phyloP scores from a whole-genome alignment of 2,329 filamentous ascomycete genomes.

The Apiospora marii region DNA sequence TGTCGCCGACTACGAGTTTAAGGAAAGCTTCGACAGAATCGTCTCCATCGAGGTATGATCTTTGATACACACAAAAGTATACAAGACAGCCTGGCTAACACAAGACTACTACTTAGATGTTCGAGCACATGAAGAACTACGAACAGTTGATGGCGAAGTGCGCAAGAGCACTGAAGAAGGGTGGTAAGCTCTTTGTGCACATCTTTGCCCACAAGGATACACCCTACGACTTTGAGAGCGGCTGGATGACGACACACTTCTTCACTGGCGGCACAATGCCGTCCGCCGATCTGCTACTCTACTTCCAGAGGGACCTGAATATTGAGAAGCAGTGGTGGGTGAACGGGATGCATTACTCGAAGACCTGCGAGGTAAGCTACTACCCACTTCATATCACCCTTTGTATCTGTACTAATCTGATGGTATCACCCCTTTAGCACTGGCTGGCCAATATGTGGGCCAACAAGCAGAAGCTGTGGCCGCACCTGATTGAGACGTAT shows the following conservation, averaged over 20 bases:
- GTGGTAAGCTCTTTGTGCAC: constrained; percentile 74
- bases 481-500: constrained; percentile 70
- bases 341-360: constrained; percentile 71
- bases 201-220: constrained; percentile 70
- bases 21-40: constrained; percentile 67
- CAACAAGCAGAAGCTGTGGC: constrained; percentile 69
- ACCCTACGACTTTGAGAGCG: constrained; percentile 74
- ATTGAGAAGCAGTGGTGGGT: constrained; percentile 75
- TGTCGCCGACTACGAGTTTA: constrained; percentile 71
- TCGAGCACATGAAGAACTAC: constrained; percentile 83
- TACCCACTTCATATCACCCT: neutral
- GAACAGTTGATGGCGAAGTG: constrained; percentile 72
- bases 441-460: constrained; percentile 69
- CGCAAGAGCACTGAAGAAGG: constrained; percentile 62
- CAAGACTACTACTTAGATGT: constrained; percentile 54
- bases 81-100: constrained; percentile 15
- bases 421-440: constrained; percentile 48
- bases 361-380: constrained; percentile 68
- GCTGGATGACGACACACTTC: constrained; percentile 79
- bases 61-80: neutral
- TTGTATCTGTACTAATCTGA: neutral
- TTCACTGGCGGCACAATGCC: constrained; percentile 79
- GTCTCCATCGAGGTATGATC: constrained; percentile 65
- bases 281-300: constrained; percentile 70
- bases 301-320: constrained; percentile 69